A percentile compares a stretch with the other conserved stretches of the same genome.
phyloP scores from a whole-genome alignment of 2,329 filamentous ascomycete genomes.

The Aspergillus hiratsukae region DNA sequence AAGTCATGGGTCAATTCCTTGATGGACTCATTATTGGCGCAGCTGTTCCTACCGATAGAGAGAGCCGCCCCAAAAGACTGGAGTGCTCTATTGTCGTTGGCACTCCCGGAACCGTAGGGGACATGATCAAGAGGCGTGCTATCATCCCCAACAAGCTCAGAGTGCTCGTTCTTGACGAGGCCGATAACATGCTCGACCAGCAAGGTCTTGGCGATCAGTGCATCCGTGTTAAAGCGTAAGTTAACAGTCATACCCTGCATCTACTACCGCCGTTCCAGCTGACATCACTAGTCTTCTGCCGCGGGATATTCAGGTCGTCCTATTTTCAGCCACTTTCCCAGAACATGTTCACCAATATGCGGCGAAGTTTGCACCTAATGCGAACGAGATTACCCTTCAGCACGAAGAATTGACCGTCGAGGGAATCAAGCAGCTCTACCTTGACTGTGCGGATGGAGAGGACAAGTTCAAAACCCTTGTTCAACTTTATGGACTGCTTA shows the following conservation, averaged over 20 bases:
- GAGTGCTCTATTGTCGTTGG: conserved; percentile 80
- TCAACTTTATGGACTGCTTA: conserved; percentile 93
- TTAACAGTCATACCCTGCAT: conserved; percentile 10
- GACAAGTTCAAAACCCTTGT: conserved; percentile 86
- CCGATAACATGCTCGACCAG: conserved; percentile 97
- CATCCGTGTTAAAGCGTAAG: conserved; percentile 77
- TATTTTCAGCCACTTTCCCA: conserved; percentile 95
- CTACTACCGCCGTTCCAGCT: neutral
- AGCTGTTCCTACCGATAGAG: conserved; percentile 71
- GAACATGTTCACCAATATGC: conserved; percentile 81
- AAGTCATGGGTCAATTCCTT: conserved; percentile 79
- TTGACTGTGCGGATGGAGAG: conserved; percentile 78
- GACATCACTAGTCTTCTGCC: conserved; percentile 60
- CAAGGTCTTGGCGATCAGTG: conserved; percentile 95
- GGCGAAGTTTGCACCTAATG: conserved; percentile 73
- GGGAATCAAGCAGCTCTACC: conserved; percentile 96
- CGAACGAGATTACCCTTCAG: conserved; percentile 81
- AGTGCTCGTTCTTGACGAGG: conserved; percentile 89
- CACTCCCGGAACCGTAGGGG: conserved; percentile 88
- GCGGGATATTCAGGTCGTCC: conserved; percentile 72
- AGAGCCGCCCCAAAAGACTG: conserved; percentile 64
- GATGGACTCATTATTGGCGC: conserved; percentile 70
- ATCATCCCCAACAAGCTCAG: conserved; percentile 69
- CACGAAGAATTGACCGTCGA: conserved; percentile 92
- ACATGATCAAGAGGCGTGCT: conserved; percentile 72